Percentiles rank a stretch among this genome's conserved stretches.
These are phyloP conservation scores for Leucaena leucocephala DNA, from an alignment of 306 rosid species.

Conservation along the genomic window DNA sequence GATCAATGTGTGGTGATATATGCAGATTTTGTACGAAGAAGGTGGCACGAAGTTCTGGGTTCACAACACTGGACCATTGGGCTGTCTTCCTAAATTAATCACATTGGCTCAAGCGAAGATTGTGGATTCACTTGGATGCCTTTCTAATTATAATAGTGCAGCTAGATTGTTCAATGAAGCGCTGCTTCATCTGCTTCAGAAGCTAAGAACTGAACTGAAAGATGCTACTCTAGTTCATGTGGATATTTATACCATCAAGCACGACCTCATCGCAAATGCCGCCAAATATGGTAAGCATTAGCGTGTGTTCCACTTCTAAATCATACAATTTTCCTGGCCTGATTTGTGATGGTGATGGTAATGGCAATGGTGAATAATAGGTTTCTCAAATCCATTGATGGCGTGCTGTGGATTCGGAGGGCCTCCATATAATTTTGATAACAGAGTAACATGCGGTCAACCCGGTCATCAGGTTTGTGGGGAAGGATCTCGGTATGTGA, in stretches of 20 bases:
- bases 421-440: slow-evolving; percentile 81
- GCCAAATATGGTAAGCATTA: slow-evolving; percentile 66
- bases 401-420: slow-evolving; percentile 92
- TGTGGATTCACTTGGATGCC: slow-evolving; percentile 71
- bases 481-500: slow-evolving; percentile 59
- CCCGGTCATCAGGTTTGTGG: slow-evolving; percentile 70
- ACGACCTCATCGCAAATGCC: slow-evolving; percentile 73
- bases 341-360: background rate
- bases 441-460: slow-evolving; percentile 74
- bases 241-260: slow-evolving; percentile 73
- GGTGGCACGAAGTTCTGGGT: slow-evolving; percentile 95
- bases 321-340: background rate
- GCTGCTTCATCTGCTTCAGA: slow-evolving; percentile 47
- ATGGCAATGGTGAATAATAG: slow-evolving; percentile 41
- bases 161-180: slow-evolving; percentile 76
- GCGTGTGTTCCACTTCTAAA: background rate
- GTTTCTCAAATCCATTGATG: slow-evolving; percentile 76
- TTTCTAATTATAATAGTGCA: slow-evolving; percentile 68
- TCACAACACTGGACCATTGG: slow-evolving; percentile 92
- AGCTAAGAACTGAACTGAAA: slow-evolving; percentile 58
- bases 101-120: slow-evolving; percentile 48
- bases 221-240: slow-evolving; percentile 74
- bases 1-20: background rate
- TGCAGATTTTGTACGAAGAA: slow-evolving; percentile 64
- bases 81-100: slow-evolving; percentile 86